Evolutionary conservation across 2,329 filamentous ascomycete species (phyloP).

Genomic region (Cercospora sojina): DNA sequence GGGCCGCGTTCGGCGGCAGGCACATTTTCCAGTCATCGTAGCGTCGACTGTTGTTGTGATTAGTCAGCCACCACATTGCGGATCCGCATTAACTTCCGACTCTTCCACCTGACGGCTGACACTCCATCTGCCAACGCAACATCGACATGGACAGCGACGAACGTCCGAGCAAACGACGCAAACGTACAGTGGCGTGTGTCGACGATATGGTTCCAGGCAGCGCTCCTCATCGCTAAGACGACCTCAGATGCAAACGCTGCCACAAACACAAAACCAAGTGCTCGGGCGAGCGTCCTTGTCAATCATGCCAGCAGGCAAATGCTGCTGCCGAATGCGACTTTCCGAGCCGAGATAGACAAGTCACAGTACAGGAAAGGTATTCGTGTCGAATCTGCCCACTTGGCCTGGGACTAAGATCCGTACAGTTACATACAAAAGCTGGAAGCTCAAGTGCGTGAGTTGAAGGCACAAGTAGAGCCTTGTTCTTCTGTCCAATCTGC

Average conservation of each 20-base stretch:
- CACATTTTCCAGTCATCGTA: too few relatives aligned
- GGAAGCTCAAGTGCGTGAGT: slow-evolving; percentile 25
- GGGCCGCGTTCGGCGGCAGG: too few relatives aligned
- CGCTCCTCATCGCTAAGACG: not conserved
- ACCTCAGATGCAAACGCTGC: slow-evolving; percentile 27
- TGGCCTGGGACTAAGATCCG: not conserved
- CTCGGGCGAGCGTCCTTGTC: slow-evolving; percentile 31
- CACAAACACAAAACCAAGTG: slow-evolving; percentile 34
- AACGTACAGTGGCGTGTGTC: slow-evolving; percentile 19
- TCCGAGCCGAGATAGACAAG: slow-evolving; percentile 29
- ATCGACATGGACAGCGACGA: not conserved
- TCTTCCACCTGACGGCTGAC: too few relatives aligned
- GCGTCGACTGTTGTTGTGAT: too few relatives aligned
- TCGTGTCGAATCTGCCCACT: not conserved
- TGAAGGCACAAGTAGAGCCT: slow-evolving; percentile 15
- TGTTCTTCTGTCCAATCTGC: not conserved
- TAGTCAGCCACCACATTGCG: too few relatives aligned
- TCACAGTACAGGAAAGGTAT: slow-evolving; percentile 29
- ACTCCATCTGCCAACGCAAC: too few relatives aligned
- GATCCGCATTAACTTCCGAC: too few relatives aligned
- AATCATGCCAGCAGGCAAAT: slow-evolving; percentile 26
- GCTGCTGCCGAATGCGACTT: slow-evolving; percentile 23
- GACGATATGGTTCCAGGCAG: not conserved
- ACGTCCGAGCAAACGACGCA: slow-evolving; percentile 19
- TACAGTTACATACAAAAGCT: slow-evolving; percentile 27